Base-by-base conservation (phyloP, 352 stramenopile genomes). In the Pythium diclinum region DNA sequence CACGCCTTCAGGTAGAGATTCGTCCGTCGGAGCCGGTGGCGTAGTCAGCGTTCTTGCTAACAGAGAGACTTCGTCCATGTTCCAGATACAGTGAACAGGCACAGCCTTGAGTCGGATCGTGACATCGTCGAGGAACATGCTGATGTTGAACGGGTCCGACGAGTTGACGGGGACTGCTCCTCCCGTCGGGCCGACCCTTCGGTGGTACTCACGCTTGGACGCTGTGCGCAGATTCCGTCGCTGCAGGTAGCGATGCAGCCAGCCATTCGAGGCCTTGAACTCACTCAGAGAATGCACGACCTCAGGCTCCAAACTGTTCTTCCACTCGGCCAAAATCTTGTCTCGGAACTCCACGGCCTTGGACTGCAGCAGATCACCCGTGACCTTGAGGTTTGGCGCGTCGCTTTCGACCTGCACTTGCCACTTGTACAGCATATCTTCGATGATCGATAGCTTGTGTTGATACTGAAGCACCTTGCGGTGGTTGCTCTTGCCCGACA, bases 391-490 rank as follows among this genome's bases (percentile, higher is more conserved):
- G 6, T 68, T 77, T 6, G 85, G 82, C 3, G 78, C 74, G 63
- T 88, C 77, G 44, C 87, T 75, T 49, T 93, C 85, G 0, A 90
- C 73, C 61, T 93, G 85, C 28, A 93, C 73, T 66, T 93, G 85
- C 85, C 85, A 93, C 61, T 91, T 91, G 72, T 90, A 88, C 33
- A 93, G 73, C 83, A 90, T 93, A 30, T 93, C 85, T 52, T 93
- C 85, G 56, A 93, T 93, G 49, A 93, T 82, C 61, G 82, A 90
- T 1, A 93, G 61, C 66, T 93, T 91, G 68, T 91, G 83, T 57
- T 91, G 85, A 36, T 93, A 91, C 55, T 91, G 85, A 57, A 93
- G 62, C 28, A 93, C 85, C 65, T 93, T 93, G 14, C 83, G 77
- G 58, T 83, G 84, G 60, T 80, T 90, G 14, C 76, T 89, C 56